phyloP scores from a whole-genome alignment of 78 protist species.

The Mantamonas sphyraenae region DNA sequence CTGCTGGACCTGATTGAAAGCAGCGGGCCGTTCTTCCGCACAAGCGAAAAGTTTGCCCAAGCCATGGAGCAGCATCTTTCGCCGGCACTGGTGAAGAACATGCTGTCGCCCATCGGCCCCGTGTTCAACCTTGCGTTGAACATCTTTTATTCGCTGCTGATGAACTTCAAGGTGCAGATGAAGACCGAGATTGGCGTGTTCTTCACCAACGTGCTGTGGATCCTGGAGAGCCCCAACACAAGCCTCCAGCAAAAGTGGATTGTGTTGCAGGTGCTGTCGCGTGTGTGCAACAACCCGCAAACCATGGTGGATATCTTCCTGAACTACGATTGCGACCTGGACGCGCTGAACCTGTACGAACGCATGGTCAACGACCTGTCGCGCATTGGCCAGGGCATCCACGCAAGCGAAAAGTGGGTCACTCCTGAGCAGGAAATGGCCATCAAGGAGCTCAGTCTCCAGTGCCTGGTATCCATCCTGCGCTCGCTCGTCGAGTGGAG shows the following conservation, averaged over 20 bases:
- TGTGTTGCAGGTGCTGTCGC: constrained; percentile 58
- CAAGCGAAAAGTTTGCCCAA: constrained; percentile 4
- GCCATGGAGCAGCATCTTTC: constrained; percentile 45
- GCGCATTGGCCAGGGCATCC: constrained; percentile 51
- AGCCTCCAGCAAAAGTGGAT: constrained; percentile 78
- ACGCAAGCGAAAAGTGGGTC: constrained; percentile 10
- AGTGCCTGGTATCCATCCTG: constrained; percentile 56
- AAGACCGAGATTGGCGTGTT: constrained; percentile 75
- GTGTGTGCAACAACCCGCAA: constrained; percentile 68
- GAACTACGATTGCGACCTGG: constrained; percentile 93
- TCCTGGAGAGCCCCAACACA: constrained; percentile 67
- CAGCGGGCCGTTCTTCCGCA: constrained; percentile 31
- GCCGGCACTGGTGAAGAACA: constrained; percentile 49
- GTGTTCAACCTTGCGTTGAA: constrained; percentile 24
- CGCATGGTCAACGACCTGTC: constrained; percentile 61
- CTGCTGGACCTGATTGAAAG: constrained; percentile 23
- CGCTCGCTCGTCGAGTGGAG: constrained; percentile 58
- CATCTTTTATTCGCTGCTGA: constrained; percentile 8
- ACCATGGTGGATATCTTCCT: constrained; percentile 77
- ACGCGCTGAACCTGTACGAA: constrained; percentile 67
- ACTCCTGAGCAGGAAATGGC: constrained; percentile 38
- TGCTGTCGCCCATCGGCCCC: constrained; percentile 23
- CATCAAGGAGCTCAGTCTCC: constrained; percentile 41
- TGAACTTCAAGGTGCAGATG: background rate
- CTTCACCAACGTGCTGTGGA: constrained; percentile 65